Base-by-base conservation (phyloP, 495 filamentous ascomycete species). In the Hyaloscypha variabilis region DNA sequence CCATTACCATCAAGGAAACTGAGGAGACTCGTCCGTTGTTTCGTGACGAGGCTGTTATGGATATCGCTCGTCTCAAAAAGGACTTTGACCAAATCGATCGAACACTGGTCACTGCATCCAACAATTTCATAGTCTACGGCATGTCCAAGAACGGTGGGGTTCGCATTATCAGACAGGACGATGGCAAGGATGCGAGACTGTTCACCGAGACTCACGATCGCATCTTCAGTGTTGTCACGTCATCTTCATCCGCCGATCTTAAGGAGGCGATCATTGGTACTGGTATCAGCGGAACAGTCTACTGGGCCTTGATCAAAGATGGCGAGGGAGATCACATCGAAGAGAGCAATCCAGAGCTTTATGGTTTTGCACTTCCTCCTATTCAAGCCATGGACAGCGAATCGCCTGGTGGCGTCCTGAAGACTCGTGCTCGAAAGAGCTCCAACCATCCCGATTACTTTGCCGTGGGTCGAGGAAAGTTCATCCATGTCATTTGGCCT, bases 41-140 rank as follows among this genome's bases (percentile, higher is more conserved):
- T 64, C 64, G 67, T 66, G 86, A 90, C 58, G 90, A 93, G 69
- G 79, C 85, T 6, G 84, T 96, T 58, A 88, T 95, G 75, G 89
- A 94, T 67, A 93, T 99, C 75, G 94, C 94, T 46, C 87, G 92
- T 49, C 83, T 97, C 60, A 96, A 96, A 81, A 97, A 98, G 77
- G 91, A 95, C 8, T 98, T 98, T 69, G 96, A 99, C 75, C 96
- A 98, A 75, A 86, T 96, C 56, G 96, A 99, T 73, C 91, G 96
- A 59, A 95, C 92, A 56, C 81, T 99, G 52, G 93, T 92, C 31
- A 88, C 93, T 3, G 94, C 94, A 31, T 92, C 91, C n/a, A 89
- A 90, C 67, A 87, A 89, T 17, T 96, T 92, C 76, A 99, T 99
- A 70, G 90, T 91, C 10, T 98, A 97, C 73, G 92, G 92, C 31